Evolutionary conservation across 345 rosid genomes (phyloP).

Genomic region (Toxicodendron radicans): DNA sequence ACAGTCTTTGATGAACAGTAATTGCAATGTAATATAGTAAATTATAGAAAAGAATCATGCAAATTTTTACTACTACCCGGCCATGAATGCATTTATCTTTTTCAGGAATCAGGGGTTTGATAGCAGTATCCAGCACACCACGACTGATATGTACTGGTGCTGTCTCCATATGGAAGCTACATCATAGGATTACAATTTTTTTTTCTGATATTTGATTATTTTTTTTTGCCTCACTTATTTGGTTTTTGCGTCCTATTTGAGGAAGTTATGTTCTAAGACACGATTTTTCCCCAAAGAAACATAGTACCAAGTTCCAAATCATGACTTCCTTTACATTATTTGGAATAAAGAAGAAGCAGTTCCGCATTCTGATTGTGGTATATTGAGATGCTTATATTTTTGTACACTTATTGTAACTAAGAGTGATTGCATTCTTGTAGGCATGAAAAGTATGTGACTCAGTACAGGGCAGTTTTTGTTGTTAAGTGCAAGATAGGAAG

Average conservation of each 20-base stretch:
- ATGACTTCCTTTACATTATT: background rate
- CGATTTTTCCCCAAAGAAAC: background rate
- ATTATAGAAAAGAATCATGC: background rate
- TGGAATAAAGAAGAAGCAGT: background rate
- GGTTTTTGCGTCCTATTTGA: background rate
- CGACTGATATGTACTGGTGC: background rate
- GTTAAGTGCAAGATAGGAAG: slow-evolving; percentile 54
- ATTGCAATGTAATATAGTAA: background rate
- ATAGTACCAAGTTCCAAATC: background rate
- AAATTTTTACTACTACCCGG: background rate
- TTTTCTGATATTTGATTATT: background rate
- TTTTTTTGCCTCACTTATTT: background rate
- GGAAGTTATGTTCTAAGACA: background rate
- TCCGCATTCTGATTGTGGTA: background rate
- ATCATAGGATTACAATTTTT: background rate
- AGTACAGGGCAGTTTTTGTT: slow-evolving; percentile 78
- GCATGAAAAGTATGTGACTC: slow-evolving; percentile 72
- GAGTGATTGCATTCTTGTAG: slow-evolving; percentile 35
- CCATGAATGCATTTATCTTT: background rate
- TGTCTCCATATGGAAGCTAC: background rate
- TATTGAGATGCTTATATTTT: no score
- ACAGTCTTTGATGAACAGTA: background rate
- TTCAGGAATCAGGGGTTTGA: background rate
- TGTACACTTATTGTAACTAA: background rate
- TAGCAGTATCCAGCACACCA: background rate